These are phyloP conservation scores for Dioscorea alata DNA, from an alignment of 106 monocot genomes.

Conservation along the genomic window DNA sequence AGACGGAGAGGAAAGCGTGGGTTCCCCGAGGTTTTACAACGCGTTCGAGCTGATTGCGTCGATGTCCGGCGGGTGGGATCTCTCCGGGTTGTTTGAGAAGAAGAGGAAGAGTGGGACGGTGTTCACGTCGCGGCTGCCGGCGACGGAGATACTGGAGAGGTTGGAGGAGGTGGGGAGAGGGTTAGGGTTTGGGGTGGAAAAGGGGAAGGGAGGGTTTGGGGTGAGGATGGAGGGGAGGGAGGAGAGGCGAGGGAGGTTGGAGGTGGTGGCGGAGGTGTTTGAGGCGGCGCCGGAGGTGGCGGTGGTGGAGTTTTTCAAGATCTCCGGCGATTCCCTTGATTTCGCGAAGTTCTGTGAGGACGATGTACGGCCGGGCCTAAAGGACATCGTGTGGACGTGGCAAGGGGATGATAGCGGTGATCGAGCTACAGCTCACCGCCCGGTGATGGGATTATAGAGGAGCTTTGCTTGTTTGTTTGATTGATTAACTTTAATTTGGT, in stretches of 20 bases:
- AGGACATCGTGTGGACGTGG: constrained; percentile 85
- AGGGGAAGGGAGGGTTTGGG: constrained; percentile 24
- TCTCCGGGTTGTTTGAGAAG: constrained; percentile 43
- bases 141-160: constrained; percentile 37
- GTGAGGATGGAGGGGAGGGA: constrained; percentile 32
- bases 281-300: constrained; percentile 39
- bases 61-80: constrained; percentile 46
- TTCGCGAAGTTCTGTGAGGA: constrained; percentile 62
- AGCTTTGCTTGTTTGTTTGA: neutral
- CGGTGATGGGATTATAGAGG: neutral
- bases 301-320: constrained; percentile 63
- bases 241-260: constrained; percentile 40
- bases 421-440: neutral
- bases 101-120: constrained; percentile 18
- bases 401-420: constrained; percentile 21
- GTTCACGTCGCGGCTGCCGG: constrained; percentile 49
- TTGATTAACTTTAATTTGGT: neutral
- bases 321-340: constrained; percentile 53
- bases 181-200: constrained; percentile 35
- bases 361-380: constrained; percentile 44
- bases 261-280: constrained; percentile 59
- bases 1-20: neutral
- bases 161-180: constrained; percentile 39
- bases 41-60: constrained; percentile 50
- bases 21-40: constrained; percentile 37